Percentiles rank a stretch among this genome's conserved stretches.
These are phyloP conservation scores for Hura crepitans DNA, from an alignment of 441 rosid genomes.

Conservation along the genomic window DNA sequence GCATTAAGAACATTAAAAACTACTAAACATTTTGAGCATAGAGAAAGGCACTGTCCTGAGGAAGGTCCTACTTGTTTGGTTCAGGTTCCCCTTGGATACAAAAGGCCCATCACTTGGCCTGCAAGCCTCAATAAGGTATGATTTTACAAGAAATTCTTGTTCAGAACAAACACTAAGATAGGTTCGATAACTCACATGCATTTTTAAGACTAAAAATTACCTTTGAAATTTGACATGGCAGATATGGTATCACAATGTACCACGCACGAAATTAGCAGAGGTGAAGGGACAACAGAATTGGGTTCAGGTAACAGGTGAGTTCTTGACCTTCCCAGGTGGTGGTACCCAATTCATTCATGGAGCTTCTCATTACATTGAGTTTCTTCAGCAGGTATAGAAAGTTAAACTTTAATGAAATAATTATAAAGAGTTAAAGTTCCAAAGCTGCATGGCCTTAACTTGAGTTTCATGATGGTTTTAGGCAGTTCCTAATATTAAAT, in stretches of 20 bases:
- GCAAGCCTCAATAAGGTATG: constrained; percentile 77
- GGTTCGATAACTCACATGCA: too few species aligned
- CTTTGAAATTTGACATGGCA: constrained; percentile 19
- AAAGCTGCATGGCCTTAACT: too few species aligned
- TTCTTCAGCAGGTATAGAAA: constrained; percentile 53
- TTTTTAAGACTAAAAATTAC: too few species aligned
- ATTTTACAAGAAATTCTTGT: too few species aligned
- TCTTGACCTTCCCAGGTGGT: constrained; percentile 91
- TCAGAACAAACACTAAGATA: too few species aligned
- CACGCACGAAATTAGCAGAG: constrained; percentile 66
- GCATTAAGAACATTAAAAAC: constrained; percentile 46
- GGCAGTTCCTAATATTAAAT: constrained; percentile 60
- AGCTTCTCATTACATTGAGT: constrained; percentile 81
- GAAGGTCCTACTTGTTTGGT: constrained; percentile 73
- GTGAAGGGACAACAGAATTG: constrained; percentile 95
- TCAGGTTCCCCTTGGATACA: constrained; percentile 62
- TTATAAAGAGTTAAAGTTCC: too few species aligned
- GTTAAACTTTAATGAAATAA: too few species aligned
- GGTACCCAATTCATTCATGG: constrained; percentile 97
- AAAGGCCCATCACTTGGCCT: constrained; percentile 68
- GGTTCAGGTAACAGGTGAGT: constrained; percentile 88
- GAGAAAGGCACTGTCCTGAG: constrained; percentile 95
- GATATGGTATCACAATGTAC: constrained; percentile 96
- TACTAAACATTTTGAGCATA: constrained; percentile 70
- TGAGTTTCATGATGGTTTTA: constrained; percentile 5